Conservation (phyloP, 2,329 filamentous ascomycete species). For the Botryosphaeria dothidea region DNA sequence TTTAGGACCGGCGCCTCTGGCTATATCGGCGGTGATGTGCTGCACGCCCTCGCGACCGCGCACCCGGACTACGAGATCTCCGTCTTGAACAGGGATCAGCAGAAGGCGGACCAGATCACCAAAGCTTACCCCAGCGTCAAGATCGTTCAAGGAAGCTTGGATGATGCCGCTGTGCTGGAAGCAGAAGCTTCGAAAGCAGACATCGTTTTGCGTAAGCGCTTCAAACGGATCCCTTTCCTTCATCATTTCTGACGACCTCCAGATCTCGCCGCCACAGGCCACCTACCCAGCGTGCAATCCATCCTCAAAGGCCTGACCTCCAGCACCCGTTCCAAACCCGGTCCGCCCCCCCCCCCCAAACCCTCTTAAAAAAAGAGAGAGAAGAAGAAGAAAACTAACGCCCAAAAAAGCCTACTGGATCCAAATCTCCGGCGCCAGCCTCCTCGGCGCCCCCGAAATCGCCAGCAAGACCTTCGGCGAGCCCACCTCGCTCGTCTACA, state of each 20-base stretch:
- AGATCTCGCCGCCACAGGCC: conserved; percentile 30
- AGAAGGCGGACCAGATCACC: background rate
- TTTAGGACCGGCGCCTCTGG: conserved; percentile 11
- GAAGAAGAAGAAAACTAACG: background rate
- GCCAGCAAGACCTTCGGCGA: conserved; percentile 44
- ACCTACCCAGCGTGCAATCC: conserved; percentile 38
- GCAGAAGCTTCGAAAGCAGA: background rate
- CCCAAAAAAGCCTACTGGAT: conserved; percentile 49
- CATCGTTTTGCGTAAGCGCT: conserved; percentile 27
- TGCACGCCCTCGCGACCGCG: background rate
- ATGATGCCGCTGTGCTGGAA: background rate
- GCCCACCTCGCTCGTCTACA: conserved; percentile 51
- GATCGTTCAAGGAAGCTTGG: background rate
- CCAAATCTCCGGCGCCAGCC: conserved; percentile 58
- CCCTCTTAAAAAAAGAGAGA: background rate
- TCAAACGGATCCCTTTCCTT: background rate
- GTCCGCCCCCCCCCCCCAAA: background rate
- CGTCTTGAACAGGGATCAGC: background rate
- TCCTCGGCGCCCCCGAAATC: conserved; percentile 46
- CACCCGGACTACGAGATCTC: conserved; percentile 9
- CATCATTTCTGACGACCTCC: background rate
- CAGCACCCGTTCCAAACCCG: conserved; percentile 30
- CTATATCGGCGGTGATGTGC: conserved; percentile 14
- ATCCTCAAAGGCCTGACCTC: conserved; percentile 51
- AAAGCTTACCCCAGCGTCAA: background rate